Conservation (phyloP, 768 basidiomycete species). For the Suillus paluster region DNA sequence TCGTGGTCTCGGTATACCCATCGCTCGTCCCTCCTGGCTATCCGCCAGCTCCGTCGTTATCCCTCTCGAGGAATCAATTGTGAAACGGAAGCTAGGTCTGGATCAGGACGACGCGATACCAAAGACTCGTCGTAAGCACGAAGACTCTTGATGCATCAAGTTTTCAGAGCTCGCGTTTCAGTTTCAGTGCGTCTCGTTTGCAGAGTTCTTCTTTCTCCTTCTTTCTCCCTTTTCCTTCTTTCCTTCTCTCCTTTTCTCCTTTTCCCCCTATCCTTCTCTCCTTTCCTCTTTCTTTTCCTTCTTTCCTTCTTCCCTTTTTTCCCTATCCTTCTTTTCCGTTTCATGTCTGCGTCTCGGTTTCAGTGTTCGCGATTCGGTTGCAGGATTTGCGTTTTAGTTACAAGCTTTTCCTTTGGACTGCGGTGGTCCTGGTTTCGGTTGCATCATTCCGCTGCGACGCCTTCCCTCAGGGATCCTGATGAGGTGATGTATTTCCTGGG, state of each 20-base stretch:
- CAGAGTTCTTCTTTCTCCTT: not conserved
- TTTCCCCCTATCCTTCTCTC: not conserved
- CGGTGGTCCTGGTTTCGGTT: constrained; percentile 4
- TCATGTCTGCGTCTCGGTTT: no score
- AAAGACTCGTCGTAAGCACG: not conserved
- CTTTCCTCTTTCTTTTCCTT: not conserved
- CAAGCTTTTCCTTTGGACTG: not conserved
- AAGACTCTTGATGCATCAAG: not conserved
- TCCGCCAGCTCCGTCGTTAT: not conserved
- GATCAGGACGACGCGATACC: not conserved
- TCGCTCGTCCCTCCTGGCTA: not conserved
- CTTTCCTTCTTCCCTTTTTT: not conserved
- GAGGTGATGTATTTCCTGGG: not conserved
- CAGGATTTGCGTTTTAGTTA: not conserved
- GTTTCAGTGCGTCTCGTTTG: not conserved
- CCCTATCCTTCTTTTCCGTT: no score
- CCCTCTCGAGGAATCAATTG: not conserved
- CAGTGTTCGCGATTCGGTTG: not conserved
- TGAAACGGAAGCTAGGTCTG: not conserved
- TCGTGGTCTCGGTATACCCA: not conserved
- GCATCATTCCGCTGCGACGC: constrained; percentile 1
- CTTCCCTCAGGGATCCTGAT: not conserved
- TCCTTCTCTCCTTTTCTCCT: not conserved
- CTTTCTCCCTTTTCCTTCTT: not conserved
- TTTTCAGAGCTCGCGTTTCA: not conserved